Evolutionary conservation across 257 asterid genomes (phyloP), one percentile per base, ranked within the genome.

Genomic region (Salvia miltiorrhiza): DNA sequence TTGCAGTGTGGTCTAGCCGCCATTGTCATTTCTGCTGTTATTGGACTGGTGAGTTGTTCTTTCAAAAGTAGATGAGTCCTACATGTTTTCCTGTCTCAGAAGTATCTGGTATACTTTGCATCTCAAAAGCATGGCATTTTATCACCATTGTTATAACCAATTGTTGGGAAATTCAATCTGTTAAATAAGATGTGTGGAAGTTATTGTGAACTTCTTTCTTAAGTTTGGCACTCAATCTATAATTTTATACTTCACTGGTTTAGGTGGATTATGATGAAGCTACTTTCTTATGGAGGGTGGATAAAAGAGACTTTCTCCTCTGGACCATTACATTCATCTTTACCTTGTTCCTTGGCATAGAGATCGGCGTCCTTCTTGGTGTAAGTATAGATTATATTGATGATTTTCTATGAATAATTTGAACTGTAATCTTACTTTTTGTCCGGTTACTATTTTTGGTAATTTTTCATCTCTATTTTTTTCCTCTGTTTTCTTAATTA

Each of bases 251-350:
- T 62, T 62, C 69, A 63, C 55, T 44, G 10, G 71, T 87, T 79
- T 93, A 94, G 99, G 99, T 94, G 81, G 99, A 94, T 83, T 91
- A 94, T 58, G 95, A 86, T 13, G 96, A 94, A 87, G 99, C 97
- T 64, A 72, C 72, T 65, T 90, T 94, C 86, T 76, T 94, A 63
- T 94, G 97, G 97, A 83, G 77, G 71, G 99, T 94, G 71, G 96
- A 89, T 83, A 94, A 89, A 85, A 88, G 82, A 73, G 99, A 94
- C 83, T 91, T 94, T 81, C 83, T 85, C 70, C 93, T 94, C 47
- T 94, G 99, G 99, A 76, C 63, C 78, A 87, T 94, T 73, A 94
- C 99, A 73, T 91, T 88, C 83, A 39, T 45, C 11, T 73, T 86
- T 58, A 94, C 99, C 76, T 85, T 94, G 84, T 84, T 94, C 82